Base-by-base conservation (phyloP, 1,284 basidiomycete genomes). In the Marasmius tenuissimus region DNA sequence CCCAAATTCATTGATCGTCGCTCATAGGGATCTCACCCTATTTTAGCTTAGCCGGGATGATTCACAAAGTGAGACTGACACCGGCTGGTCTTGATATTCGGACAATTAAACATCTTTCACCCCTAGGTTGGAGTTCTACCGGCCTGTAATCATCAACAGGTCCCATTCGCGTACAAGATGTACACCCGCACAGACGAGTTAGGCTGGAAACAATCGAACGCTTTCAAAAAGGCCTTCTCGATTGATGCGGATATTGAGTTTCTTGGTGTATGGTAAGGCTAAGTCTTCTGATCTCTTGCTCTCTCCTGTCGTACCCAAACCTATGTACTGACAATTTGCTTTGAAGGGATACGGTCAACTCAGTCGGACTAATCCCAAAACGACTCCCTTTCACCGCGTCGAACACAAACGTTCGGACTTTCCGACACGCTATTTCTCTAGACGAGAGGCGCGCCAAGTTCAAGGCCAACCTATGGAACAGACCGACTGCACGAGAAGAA, bases 221-320 rank as follows among this genome's bases (percentile, higher is more conserved):
- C 76, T 0, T 88, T 88, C 75, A 88, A 86, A 69, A 80, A 78
- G 37, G 77, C 83, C 0, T 87, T 87, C 62, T 81, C 76, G 2
- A 76, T 79, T 9, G 77, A 84, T n/a, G 81, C 84, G 5, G 67
- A 75, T 1, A 76, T 85, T 40, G 82, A 85, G 59, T 84, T 85
- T 66, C 66, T 85, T 4, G 83, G 84, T 20, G 81, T 83, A 59
- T 86, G 82, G 84, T 83, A 67, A 63, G 81, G 70, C 37, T 57
- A 22, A 52, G 22, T 22, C 53, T 45, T 57, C 53, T 20, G 37
- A 37, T 42, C 53, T n/a, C 10, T 48, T 10, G 22, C 50, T 7
- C 8, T 42, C 48, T 34, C 33, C 18, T 53, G 3, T 9, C 11
- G 37, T 7, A 50, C n/a, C n/a, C n/a, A n/a, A n/a, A n/a, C n/a